Conservation (phyloP, 2,329 filamentous ascomycete genomes). For the Chaetomium olivaceum region DNA sequence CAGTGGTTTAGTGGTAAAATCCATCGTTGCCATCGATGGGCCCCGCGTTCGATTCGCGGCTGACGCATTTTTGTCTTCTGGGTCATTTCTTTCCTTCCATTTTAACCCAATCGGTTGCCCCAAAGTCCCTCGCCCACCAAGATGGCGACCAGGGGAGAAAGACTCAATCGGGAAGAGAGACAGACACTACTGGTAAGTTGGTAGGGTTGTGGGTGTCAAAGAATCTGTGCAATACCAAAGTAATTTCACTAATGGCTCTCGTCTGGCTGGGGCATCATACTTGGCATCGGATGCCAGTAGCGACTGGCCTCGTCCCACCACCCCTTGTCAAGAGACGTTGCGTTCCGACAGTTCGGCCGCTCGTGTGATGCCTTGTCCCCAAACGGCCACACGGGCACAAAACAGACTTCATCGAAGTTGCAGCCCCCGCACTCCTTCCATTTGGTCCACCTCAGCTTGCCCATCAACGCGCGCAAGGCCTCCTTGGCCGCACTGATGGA, state of each 20-base stretch:
- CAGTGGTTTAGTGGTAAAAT: slow-evolving; percentile 57
- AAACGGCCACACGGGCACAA: slow-evolving; percentile 44
- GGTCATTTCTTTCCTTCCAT: background rate
- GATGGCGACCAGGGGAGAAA: too few relatives aligned
- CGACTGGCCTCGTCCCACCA: slow-evolving; percentile 16
- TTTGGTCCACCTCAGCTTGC: slow-evolving; percentile 38
- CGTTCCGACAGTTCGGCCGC: slow-evolving; percentile 36
- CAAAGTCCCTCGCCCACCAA: too few relatives aligned
- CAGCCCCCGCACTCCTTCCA: slow-evolving; percentile 42
- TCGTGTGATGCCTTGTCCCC: slow-evolving; percentile 38
- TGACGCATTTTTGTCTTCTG: slow-evolving; percentile 26
- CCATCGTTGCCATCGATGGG: slow-evolving; percentile 56
- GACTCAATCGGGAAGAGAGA: background rate
- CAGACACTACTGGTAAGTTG: too few relatives aligned
- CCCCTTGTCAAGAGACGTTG: background rate
- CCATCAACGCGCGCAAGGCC: slow-evolving; percentile 33
- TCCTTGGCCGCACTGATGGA: slow-evolving; percentile 16
- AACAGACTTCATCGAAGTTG: slow-evolving; percentile 39
- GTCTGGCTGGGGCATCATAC: background rate
- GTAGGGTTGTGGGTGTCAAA: background rate
- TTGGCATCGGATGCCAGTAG: slow-evolving; percentile 16
- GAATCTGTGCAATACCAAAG: background rate
- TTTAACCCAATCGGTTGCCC: background rate
- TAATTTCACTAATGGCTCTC: background rate
- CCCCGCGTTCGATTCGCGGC: slow-evolving; percentile 36